These are phyloP conservation scores for Curvularia hawaiiensis DNA, from an alignment of 2,329 filamentous ascomycete species.

Conservation along the genomic window DNA sequence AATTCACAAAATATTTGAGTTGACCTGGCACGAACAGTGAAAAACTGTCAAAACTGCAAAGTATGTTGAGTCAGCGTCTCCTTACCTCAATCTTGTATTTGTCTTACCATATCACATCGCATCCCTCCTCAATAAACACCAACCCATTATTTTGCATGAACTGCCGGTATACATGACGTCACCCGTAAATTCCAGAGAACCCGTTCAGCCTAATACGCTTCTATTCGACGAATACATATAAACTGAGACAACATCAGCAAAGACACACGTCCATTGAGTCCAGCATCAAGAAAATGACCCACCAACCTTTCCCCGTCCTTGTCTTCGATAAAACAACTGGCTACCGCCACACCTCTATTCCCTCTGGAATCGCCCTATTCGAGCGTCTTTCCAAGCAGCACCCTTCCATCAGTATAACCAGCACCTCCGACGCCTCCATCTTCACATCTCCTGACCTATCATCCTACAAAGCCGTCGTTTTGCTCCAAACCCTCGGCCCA, in stretches of 20 bases:
- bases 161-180: neutral
- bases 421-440: constrained; percentile 26
- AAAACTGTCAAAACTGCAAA: neutral
- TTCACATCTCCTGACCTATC: constrained; percentile 17
- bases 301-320: constrained; percentile 19
- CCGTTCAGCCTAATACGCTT: neutral
- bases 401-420: constrained; percentile 16
- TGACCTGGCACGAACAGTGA: no score
- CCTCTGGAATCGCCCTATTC: constrained; percentile 22
- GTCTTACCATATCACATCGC: neutral
- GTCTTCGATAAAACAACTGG: constrained; percentile 36
- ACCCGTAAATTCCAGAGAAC: neutral
- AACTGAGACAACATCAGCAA: neutral
- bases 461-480: constrained; percentile 19
- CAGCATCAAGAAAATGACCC: neutral
- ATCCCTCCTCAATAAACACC: neutral
- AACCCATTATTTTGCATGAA: neutral
- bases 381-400: constrained; percentile 12
- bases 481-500: constrained; percentile 25
- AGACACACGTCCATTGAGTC: neutral
- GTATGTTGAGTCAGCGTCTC: neutral
- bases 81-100: neutral
- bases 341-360: constrained; percentile 38
- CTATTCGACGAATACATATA: neutral
- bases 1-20: no score